Percentiles rank a stretch among this genome's conserved stretches.
These are phyloP conservation scores for Penicillium pulvis DNA, from an alignment of 495 filamentous ascomycete genomes.

Conservation along the genomic window DNA sequence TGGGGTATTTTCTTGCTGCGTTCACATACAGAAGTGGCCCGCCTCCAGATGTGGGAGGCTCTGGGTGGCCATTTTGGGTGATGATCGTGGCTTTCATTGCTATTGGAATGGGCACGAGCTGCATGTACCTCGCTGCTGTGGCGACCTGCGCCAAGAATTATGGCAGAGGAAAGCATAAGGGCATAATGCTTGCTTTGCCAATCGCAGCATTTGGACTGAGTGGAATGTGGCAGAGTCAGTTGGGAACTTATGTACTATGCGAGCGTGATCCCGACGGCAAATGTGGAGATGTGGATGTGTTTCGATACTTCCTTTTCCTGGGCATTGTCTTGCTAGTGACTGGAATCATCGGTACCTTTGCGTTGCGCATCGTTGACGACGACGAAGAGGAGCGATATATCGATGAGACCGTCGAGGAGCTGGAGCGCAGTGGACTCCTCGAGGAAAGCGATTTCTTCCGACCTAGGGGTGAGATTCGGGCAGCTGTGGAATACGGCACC, in stretches of 20 bases:
- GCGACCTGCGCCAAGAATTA: slow-evolving; percentile 98
- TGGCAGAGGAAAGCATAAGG: slow-evolving; percentile 81
- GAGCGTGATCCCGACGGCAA: slow-evolving; percentile 60
- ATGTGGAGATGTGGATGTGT: slow-evolving; percentile 81
- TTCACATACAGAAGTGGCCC: slow-evolving; percentile 70
- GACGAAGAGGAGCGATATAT: slow-evolving; percentile 67
- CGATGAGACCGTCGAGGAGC: slow-evolving; percentile 80
- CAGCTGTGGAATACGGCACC: slow-evolving; percentile 55
- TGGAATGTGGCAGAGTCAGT: slow-evolving; percentile 91
- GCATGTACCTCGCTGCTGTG: slow-evolving; percentile 84
- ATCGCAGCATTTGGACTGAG: slow-evolving; percentile 93
- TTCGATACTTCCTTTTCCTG: slow-evolving; percentile 82
- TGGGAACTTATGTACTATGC: slow-evolving; percentile 77
- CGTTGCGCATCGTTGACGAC: slow-evolving; percentile 67
- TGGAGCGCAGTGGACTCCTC: slow-evolving; percentile 82
- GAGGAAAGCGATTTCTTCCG: slow-evolving; percentile 68
- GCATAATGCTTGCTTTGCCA: slow-evolving; percentile 83
- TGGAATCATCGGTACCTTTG: slow-evolving; percentile 73
- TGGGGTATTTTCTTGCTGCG: slow-evolving; percentile 82
- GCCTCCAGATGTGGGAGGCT: slow-evolving; percentile 54
- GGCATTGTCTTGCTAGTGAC: slow-evolving; percentile 63
- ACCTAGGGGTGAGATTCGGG: slow-evolving; percentile 34
- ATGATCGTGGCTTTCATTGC: slow-evolving; percentile 84
- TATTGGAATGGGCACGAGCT: slow-evolving; percentile 79
- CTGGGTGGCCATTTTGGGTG: slow-evolving; percentile 70